Evolutionary conservation across 495 filamentous ascomycete genomes (phyloP).

Genomic region (Penicillium longicatenatum): DNA sequence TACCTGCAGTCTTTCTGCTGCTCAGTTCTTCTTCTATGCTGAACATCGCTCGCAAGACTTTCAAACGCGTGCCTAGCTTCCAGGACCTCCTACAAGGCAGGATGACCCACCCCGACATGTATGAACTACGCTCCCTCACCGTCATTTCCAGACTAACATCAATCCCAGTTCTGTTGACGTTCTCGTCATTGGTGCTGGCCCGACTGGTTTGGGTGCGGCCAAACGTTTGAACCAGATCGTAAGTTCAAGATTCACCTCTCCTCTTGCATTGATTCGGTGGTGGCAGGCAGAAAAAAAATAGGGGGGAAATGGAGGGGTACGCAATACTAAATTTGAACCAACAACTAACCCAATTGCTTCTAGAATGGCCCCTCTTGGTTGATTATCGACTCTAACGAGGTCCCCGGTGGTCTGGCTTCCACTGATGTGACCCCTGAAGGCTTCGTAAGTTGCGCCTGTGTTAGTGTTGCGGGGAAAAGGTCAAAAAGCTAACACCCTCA

Average conservation of each 20-base stretch:
- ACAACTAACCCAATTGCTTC: constrained; percentile 23
- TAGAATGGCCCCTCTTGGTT: constrained; percentile 92
- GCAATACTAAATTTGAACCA: background rate
- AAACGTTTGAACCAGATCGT: constrained; percentile 98
- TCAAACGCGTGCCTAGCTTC: constrained; percentile 60
- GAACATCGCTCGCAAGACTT: constrained; percentile 52
- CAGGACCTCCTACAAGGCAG: constrained; percentile 61
- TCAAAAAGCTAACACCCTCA: background rate
- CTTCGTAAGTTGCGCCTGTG: constrained; percentile 71
- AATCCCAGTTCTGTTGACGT: constrained; percentile 82
- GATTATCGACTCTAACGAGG: constrained; percentile 92
- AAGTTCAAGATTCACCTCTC: constrained; percentile 37
- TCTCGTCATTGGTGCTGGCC: constrained; percentile 96
- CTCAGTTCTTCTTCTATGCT: constrained; percentile 48
- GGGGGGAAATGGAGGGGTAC: constrained; percentile 25
- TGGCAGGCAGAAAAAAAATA: constrained; percentile 18
- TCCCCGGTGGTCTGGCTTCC: constrained; percentile 92
- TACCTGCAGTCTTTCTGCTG: constrained; percentile 35
- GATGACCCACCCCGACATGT: constrained; percentile 59
- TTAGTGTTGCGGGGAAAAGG: constrained; percentile 19
- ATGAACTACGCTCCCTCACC: constrained; percentile 24
- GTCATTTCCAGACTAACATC: constrained; percentile 22
- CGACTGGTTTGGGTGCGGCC: constrained; percentile 93
- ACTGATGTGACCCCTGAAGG: constrained; percentile 95
- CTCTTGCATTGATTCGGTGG: constrained; percentile 13